These are phyloP conservation scores for Brassica rapa DNA, from an alignment of 345 rosid species.

Conservation along the genomic window DNA sequence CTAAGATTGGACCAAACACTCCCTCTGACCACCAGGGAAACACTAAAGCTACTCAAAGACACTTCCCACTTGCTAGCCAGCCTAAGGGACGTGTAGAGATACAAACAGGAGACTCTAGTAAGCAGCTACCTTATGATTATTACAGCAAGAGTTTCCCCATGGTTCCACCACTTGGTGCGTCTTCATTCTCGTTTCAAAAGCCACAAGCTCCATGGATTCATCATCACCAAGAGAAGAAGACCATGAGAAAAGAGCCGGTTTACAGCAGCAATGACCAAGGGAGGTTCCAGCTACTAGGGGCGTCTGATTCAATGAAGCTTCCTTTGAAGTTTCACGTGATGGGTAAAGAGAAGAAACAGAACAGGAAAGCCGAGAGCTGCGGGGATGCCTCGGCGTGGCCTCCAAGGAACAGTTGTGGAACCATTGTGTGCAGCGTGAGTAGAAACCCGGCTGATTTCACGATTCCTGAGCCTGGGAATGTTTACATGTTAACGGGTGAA, in stretches of 20 bases:
- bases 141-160: slow-evolving; percentile 45
- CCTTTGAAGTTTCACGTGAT: slow-evolving; percentile 45
- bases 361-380: slow-evolving; percentile 37
- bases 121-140: slow-evolving; percentile 42
- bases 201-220: slow-evolving; percentile 44
- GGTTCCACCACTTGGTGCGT: slow-evolving; percentile 48
- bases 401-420: slow-evolving; percentile 39
- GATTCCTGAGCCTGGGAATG: slow-evolving; percentile 61
- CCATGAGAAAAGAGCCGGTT: slow-evolving; percentile 48
- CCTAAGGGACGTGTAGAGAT: slow-evolving; percentile 49
- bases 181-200: slow-evolving; percentile 55
- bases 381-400: slow-evolving; percentile 36
- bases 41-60: slow-evolving; percentile 50
- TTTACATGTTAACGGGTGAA: slow-evolving; percentile 62
- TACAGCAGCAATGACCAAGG: slow-evolving; percentile 44
- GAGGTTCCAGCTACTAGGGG: slow-evolving; percentile 47
- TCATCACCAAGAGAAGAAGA: slow-evolving; percentile 47
- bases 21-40: slow-evolving; percentile 50
- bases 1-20: slow-evolving; percentile 53
- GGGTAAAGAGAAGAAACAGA: slow-evolving; percentile 46
- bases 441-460: slow-evolving; percentile 96
- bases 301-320: slow-evolving; percentile 45
- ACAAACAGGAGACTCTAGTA: slow-evolving; percentile 46
- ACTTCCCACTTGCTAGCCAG: slow-evolving; percentile 49
- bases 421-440: slow-evolving; percentile 59